Base-by-base conservation (phyloP, 2,329 filamentous ascomycete genomes). In the Alternaria gaisen region DNA sequence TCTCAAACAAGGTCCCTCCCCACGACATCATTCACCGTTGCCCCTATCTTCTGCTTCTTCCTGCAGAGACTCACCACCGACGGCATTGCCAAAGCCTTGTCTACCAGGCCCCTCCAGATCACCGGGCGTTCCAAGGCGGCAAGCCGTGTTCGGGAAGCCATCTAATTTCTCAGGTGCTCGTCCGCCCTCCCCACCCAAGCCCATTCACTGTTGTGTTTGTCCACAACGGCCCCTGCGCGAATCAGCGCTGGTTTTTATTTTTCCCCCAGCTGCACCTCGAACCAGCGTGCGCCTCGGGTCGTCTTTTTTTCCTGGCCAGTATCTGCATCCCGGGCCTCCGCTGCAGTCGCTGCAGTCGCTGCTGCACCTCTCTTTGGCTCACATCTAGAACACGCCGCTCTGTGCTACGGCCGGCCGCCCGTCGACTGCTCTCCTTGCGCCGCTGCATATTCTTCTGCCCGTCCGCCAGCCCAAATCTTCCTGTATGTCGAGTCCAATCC, bases 291-390 rank as follows among this genome's bases (percentile, higher is more conserved):
- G 69, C 61, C 30, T 60, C 64, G 63, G 60, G 40, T 60, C 53
- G 55, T 56, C 61, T 50, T 61, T 70, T 70, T 62, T 61, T 60
- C 66, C 63, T 64, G 61, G 61, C 67, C 69, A 71, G 64, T 68
- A 62, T 67, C 58, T 58, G 67, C 60, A 56, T 63, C 64, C 66
- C 58, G 66, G 65, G 61, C 60, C 58, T 58, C 64, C 47, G 58
- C 58, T 68, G 60, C 63, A 68, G 28, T 30, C 24, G 24, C 28
- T 30, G 28, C 28, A 30, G 66, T 65, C 60, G 56, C 58, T 57
- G 59, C 72, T 72, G 68, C 70, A 72, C 65, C 67, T 72, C 70
- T 71, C 63, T 68, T 72, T 73, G 73, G 67, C 70, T 50, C 57
- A 58, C 59, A 12, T 52, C 66, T 56, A 46, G 58, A 66, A 63